A percentile compares a stretch with the other conserved stretches of the same genome.
These are phyloP conservation scores for Phaeosphaeriaceae sp. DNA, from an alignment of 2,329 filamentous ascomycete species.

Conservation along the genomic window DNA sequence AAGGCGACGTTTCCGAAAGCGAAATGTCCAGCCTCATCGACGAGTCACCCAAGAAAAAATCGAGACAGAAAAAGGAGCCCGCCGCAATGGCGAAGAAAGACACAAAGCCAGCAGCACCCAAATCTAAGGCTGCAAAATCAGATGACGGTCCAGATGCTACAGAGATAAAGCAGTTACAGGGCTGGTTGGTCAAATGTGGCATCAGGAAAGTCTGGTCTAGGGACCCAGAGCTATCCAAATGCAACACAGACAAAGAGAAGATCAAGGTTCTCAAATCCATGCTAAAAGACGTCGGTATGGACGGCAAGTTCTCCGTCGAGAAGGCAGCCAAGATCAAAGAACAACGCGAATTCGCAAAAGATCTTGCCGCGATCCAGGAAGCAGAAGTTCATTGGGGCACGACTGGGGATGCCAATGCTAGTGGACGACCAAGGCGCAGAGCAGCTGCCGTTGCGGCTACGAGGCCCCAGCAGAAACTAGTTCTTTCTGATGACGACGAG, in stretches of 20 bases:
- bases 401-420: conserved; percentile 29
- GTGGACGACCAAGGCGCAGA: conserved; percentile 37
- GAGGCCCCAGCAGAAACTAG: conserved; percentile 25
- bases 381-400: conserved; percentile 80
- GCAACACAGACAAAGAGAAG: conserved; percentile 76
- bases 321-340: conserved; percentile 89
- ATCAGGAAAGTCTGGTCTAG: conserved; percentile 90
- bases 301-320: conserved; percentile 82
- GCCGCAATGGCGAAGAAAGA: conserved; percentile 34
- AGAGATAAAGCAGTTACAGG: conserved; percentile 87
- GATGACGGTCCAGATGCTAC: conserved; percentile 67
- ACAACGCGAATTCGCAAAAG: conserved; percentile 79
- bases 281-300: conserved; percentile 85
- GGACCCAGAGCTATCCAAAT: conserved; percentile 72
- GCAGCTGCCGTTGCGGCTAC: conserved; percentile 21
- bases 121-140: conserved; percentile 50
- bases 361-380: conserved; percentile 83
- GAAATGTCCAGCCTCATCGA: conserved; percentile 81
- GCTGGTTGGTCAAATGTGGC: conserved; percentile 86
- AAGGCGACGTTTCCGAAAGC: conserved; percentile 57
- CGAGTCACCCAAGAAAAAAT: conserved; percentile 69
- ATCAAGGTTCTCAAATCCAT: conserved; percentile 80
- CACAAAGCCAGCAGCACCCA: conserved; percentile 30
- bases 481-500: conserved; percentile 33
- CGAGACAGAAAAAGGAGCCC: conserved; percentile 50